Percentiles rank a stretch among this genome's conserved stretches.
Conservation (phyloP, 805 yeast genomes). For the Yarrowia divulgata region DNA sequence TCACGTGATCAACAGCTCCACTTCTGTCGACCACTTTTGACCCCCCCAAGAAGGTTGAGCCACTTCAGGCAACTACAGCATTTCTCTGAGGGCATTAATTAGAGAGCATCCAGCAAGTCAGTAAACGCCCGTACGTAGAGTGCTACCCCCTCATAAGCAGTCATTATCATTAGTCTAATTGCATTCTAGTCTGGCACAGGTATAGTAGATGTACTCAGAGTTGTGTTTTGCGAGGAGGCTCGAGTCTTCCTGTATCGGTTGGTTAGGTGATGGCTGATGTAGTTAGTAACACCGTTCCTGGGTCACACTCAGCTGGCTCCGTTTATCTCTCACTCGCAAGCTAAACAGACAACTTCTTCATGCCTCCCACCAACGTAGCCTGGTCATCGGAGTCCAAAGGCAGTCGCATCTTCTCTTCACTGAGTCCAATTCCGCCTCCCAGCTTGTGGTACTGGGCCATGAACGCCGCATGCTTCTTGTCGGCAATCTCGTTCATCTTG, state of each 20-base stretch:
- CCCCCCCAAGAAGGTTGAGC: no score
- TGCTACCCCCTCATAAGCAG: neutral
- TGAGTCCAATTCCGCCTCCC: slow-evolving; percentile 77
- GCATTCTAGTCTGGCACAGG: slow-evolving; percentile 5
- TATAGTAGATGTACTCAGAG: neutral
- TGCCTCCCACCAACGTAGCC: slow-evolving; percentile 22
- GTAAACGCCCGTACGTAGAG: neutral
- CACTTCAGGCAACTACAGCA: no score
- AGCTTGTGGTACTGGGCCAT: slow-evolving; percentile 71
- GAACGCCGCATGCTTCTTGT: slow-evolving; percentile 65
- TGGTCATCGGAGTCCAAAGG: slow-evolving; percentile 14
- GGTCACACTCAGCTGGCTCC: no score
- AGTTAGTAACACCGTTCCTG: no score
- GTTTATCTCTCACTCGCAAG: no score
- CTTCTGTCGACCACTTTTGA: no score
- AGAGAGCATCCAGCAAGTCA: no score
- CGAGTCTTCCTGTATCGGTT: no score
- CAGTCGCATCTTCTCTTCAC: slow-evolving; percentile 77
- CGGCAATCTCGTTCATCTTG: slow-evolving; percentile 66
- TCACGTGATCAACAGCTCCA: no score
- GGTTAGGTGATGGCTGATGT: no score
- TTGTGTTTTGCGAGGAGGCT: neutral
- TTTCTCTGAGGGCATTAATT: no score
- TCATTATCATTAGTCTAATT: slow-evolving; percentile 30
- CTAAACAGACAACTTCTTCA: slow-evolving; percentile 17